Conservation (phyloP, 495 filamentous ascomycete species). For the Neurospora discreta region DNA sequence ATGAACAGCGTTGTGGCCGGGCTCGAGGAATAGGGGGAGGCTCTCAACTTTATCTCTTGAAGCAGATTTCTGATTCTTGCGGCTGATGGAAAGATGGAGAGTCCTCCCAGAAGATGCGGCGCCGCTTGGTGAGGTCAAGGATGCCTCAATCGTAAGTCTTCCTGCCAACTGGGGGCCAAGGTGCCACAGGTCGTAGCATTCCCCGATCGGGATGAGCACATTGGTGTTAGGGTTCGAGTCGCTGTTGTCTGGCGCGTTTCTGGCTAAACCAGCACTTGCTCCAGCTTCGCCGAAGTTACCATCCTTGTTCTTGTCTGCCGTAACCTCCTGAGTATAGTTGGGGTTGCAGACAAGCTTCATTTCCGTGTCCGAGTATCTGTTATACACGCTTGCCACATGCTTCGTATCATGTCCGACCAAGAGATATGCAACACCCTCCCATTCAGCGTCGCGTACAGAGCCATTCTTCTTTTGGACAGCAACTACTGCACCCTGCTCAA, state of each 20-base stretch:
- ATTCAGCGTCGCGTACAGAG: not conserved
- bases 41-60: not conserved
- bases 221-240: not conserved
- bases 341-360: constrained; percentile 2
- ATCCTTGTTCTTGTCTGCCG: not conserved
- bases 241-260: not conserved
- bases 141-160: not conserved
- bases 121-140: not conserved
- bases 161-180: not conserved
- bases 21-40: constrained; percentile 4
- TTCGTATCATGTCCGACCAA: not conserved
- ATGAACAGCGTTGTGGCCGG: constrained; percentile 2
- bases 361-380: not conserved
- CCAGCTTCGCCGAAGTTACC: not conserved
- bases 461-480: not conserved
- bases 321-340: not conserved
- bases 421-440: not conserved
- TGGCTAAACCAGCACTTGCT: not conserved
- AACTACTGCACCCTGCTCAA: constrained; percentile 1
- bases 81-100: not conserved
- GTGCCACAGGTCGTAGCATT: constrained; percentile 1
- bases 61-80: not conserved
- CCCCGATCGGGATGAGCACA: not conserved
- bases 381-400: not conserved
- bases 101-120: not conserved